phyloP scores from a whole-genome alignment of 1,139 yeast species.

The Lodderomyces beijingensis region DNA sequence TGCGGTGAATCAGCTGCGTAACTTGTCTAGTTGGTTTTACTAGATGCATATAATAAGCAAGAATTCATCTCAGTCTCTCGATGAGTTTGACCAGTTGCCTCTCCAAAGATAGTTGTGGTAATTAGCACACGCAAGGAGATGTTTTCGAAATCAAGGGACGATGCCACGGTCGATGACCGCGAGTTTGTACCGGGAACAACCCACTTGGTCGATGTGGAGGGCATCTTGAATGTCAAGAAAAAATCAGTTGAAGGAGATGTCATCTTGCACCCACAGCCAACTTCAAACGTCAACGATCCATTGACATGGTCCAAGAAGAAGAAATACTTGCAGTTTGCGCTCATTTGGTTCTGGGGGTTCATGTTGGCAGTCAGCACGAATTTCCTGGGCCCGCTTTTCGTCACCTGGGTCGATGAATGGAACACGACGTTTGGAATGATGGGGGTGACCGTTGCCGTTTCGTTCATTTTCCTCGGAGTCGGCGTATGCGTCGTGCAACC shows the following conservation, averaged over 20 bases:
- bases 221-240: constrained; percentile 19
- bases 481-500: constrained; percentile 40
- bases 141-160: too few relatives aligned
- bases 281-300: constrained; percentile 23
- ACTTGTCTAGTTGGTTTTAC: too few relatives aligned
- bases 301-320: constrained; percentile 22
- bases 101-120: too few relatives aligned
- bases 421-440: constrained; percentile 19
- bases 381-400: constrained; percentile 40
- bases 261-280: constrained; percentile 26
- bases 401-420: constrained; percentile 24
- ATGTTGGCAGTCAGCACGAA: constrained; percentile 38
- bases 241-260: constrained; percentile 17
- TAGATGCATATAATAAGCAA: too few relatives aligned
- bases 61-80: too few relatives aligned
- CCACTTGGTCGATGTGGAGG: constrained; percentile 21
- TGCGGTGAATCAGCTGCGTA: too few relatives aligned
- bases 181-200: constrained; percentile 22
- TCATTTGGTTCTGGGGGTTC: constrained; percentile 14
- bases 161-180: too few relatives aligned
- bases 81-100: too few relatives aligned
- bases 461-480: constrained; percentile 32
- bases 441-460: constrained; percentile 28
- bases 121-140: too few relatives aligned
- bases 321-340: constrained; percentile 14